Evolutionary conservation across 306 rosid species (phyloP), one percentile per base, ranked within the genome.

Genomic region (Vachellia pachyceras): DNA sequence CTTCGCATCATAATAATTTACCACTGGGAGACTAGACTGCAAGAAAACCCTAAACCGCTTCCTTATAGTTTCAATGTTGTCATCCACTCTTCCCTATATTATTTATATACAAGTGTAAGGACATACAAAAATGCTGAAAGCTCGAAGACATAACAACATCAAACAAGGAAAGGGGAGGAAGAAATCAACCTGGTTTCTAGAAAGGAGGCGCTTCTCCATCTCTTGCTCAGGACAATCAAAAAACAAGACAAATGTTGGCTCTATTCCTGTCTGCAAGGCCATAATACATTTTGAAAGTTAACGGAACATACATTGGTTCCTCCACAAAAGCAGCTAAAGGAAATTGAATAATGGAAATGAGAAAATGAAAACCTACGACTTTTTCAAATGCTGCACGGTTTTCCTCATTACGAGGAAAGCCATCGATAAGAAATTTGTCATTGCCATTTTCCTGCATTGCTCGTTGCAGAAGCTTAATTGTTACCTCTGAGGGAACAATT

Each of bases 371-470:
- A 76, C 90, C 86, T 83, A 95, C 99, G 85, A 91, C 98, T 6
- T 79, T 85, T 87, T 96, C 99, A 85, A 96, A 96, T 55, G 99
- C 99, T 41, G 98, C 98, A 83, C 97, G 99, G 79, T 93, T 96
- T 92, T 96, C 99, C 88, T 96, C 98, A 77, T 96, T 93, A 63
- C 99, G 99, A 65, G 99, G 99, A 84, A 96, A 96, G 72, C 99
- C 99, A 88, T 96, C 99, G 86, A 96, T 92, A 63, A 96, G 98
- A 90, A 92, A 96, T 82, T 90, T 96, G 85, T 92, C 91, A 77
- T 96, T 96, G 63, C 90, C 91, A 85, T 49, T 83, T 87, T 86
- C 89, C 83, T 84, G 75, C 78, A 96, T 96, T 85, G 99, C 99
- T 71, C 52, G 87, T 76, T 93, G 90, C 79, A 96, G 91, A 87